Conservation (phyloP, 2,329 filamentous ascomycete genomes). For the Fusarium cicatricum region DNA sequence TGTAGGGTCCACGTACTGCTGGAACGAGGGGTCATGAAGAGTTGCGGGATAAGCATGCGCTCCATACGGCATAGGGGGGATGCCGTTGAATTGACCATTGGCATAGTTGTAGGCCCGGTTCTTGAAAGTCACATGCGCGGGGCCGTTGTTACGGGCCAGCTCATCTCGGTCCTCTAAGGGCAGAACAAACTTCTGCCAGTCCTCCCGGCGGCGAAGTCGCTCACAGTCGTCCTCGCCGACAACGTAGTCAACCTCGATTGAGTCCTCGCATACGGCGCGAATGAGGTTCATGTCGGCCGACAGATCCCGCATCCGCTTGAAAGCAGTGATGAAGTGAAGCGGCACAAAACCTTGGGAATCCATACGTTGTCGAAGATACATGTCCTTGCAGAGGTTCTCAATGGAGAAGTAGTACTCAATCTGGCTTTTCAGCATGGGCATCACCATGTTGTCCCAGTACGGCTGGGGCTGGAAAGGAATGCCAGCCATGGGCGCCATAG, state of each 20-base stretch:
- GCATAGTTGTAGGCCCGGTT: slow-evolving; percentile 43
- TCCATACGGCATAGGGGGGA: slow-evolving; percentile 46
- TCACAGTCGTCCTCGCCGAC: slow-evolving; percentile 80
- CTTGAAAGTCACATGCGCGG: slow-evolving; percentile 51
- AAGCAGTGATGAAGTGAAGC: slow-evolving; percentile 80
- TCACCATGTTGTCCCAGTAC: slow-evolving; percentile 62
- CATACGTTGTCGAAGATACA: slow-evolving; percentile 89
- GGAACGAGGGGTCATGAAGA: slow-evolving; percentile 42
- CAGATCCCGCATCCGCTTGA: slow-evolving; percentile 71
- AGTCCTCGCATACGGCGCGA: slow-evolving; percentile 77
- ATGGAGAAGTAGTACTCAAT: slow-evolving; percentile 97
- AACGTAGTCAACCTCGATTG: slow-evolving; percentile 76
- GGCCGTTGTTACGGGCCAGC: slow-evolving; percentile 77
- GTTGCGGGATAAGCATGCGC: slow-evolving; percentile 41
- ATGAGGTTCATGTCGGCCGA: slow-evolving; percentile 73
- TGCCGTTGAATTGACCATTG: slow-evolving; percentile 44
- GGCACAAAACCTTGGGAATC: slow-evolving; percentile 93
- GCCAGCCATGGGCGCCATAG: slow-evolving; percentile 50
- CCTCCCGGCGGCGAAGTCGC: slow-evolving; percentile 75
- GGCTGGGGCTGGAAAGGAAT: slow-evolving; percentile 49
- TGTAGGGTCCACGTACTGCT: slow-evolving; percentile 45
- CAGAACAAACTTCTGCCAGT: slow-evolving; percentile 84
- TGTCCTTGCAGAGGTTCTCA: slow-evolving; percentile 93
- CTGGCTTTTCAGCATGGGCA: slow-evolving; percentile 56
- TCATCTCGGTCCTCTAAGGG: slow-evolving; percentile 75